Percentiles rank a stretch among this genome's conserved stretches.
phyloP scores from a whole-genome alignment of 2,329 filamentous ascomycete genomes.

The Lomentospora prolificans region DNA sequence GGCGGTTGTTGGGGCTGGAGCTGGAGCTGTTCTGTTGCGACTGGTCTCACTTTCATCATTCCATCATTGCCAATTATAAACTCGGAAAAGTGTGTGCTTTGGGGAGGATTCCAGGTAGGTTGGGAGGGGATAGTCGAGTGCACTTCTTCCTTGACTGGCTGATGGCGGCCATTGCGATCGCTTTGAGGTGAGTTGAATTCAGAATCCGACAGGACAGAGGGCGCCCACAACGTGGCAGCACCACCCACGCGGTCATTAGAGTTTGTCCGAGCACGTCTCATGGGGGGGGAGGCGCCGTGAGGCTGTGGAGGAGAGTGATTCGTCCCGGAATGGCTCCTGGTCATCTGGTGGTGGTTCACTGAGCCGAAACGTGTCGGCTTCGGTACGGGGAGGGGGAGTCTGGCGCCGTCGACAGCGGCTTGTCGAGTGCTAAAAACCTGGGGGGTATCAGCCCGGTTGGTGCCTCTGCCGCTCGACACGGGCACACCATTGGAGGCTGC shows the following conservation, averaged over 20 bases:
- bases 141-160: not conserved
- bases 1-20: slow-evolving; percentile 1
- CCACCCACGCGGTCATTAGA: slow-evolving; percentile 8
- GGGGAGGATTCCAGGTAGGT: slow-evolving; percentile 6
- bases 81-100: slow-evolving; percentile 5
- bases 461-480: slow-evolving; percentile 2
- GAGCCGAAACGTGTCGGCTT: slow-evolving; percentile 9
- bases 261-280: slow-evolving; percentile 6
- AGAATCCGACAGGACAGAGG: slow-evolving; percentile 13
- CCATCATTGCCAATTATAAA: slow-evolving; percentile 10
- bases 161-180: not conserved
- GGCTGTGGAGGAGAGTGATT: slow-evolving; percentile 1
- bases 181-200: slow-evolving; percentile 13
- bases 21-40: not conserved
- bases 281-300: slow-evolving; percentile 2
- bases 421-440: slow-evolving; percentile 8
- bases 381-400: slow-evolving; percentile 3
- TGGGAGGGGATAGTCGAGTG: not conserved
- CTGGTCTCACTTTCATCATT: slow-evolving; percentile 8
- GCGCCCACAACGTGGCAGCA: slow-evolving; percentile 10
- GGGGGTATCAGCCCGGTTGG: slow-evolving; percentile 7
- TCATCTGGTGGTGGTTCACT: slow-evolving; percentile 3
- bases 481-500: slow-evolving; percentile 6
- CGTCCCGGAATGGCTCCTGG: slow-evolving; percentile 7
- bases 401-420: slow-evolving; percentile 6